Evolutionary conservation across 306 rosid species (phyloP).

Genomic region (Cajanus cajan): DNA sequence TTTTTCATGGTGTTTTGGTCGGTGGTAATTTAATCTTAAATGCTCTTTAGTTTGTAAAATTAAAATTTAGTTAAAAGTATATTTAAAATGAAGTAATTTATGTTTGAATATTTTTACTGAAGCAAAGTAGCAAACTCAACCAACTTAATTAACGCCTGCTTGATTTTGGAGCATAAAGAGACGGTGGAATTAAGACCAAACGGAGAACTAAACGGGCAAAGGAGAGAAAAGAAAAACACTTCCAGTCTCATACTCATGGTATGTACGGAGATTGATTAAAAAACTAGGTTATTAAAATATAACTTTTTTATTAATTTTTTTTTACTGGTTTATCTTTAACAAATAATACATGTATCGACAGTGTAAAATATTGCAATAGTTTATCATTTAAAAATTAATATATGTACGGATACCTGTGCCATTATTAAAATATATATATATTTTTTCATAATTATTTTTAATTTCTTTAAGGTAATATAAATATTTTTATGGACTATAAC

Average conservation of each 20-base stretch:
- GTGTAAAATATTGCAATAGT: too few species aligned
- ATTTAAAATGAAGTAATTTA: not conserved
- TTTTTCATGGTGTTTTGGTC: not conserved
- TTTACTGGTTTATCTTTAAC: not conserved
- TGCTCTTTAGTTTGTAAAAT: not conserved
- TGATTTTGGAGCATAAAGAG: not conserved
- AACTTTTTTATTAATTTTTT: too few species aligned
- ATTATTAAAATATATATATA: too few species aligned
- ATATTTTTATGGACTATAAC: not conserved
- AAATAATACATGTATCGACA: too few species aligned
- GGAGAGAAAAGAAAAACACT: not conserved
- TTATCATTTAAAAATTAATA: too few species aligned
- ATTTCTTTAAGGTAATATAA: not conserved
- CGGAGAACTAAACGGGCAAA: not conserved
- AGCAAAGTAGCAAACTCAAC: not conserved
- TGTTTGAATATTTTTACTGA: not conserved
- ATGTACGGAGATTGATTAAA: not conserved
- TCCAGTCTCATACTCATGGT: not conserved
- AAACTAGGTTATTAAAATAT: too few species aligned
- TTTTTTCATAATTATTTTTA: not conserved
- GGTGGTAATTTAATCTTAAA: not conserved
- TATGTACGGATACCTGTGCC: not conserved
- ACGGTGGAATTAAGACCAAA: not conserved
- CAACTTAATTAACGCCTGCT: not conserved
- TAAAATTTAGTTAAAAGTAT: not conserved